Evolutionary conservation across 1,139 yeast genomes (phyloP), one percentile per base, ranked within the genome.

Genomic region (Saccharomyces hybrid): DNA sequence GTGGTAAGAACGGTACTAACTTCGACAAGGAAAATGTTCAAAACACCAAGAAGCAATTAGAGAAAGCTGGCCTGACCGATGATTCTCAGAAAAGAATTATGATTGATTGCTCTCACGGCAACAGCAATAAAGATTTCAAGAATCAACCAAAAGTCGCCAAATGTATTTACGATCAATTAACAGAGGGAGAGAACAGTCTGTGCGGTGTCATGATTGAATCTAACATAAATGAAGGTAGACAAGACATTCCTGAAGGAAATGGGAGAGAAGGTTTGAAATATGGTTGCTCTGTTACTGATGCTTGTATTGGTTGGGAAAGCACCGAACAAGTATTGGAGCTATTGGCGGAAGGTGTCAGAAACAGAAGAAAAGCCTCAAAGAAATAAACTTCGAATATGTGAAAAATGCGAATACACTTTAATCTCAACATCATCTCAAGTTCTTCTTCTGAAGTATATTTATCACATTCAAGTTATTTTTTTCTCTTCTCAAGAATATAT

Each of bases 71-170:
- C 50, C 74, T 84, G 31, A 71, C 80, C 34, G 74, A 75, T 34
- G 75, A 74, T 20, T 73, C 72, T 20, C 78, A 75, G 48, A 83
- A 86, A 65, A 81, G 95, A 72, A 87, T 93, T 68, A 93, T 93
- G 98, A 84, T 93, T 59, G 99, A 93, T 74, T 93, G 98, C 71
- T 90, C 97, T 47, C 99, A 93, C 70, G 99, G 97, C 60, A 93
- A 93, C 77, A 88, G 97, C 50, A 82, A 78, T 68, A 93, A 93
- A 72, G 84, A 93, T 73, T 91, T 83, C 79, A 81, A 79, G 67
- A 93, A 93, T 74, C 99, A 93, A 76, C 97, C 98, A 50, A 81
- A 80, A 70, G 99, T 91, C 13, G 90, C 96, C 23, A 79, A 81
- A 23, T 81, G 76, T 53, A 81, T 93, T 56, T 90, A 91, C 56